phyloP scores from a whole-genome alignment of 139 green algal species.

The Coelastrella sp. region DNA sequence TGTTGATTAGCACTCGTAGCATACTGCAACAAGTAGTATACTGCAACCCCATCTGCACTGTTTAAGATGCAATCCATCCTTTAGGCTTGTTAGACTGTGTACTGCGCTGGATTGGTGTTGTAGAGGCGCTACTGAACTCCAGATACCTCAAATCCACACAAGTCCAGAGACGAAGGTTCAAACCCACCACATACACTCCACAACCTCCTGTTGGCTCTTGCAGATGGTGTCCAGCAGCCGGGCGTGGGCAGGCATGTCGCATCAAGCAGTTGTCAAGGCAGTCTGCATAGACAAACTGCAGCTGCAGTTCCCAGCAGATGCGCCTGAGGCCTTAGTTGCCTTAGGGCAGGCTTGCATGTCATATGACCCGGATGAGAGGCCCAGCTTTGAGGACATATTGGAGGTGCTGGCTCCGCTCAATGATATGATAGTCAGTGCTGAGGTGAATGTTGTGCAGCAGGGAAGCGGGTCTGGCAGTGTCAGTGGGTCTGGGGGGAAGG shows the following conservation, averaged over 20 bases:
- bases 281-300: slow-evolving; percentile 28
- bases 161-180: too few relatives aligned
- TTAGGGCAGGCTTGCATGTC: slow-evolving; percentile 53
- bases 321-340: slow-evolving; percentile 45
- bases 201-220: slow-evolving; percentile 2
- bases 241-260: slow-evolving; percentile 51
- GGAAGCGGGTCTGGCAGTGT: too few relatives aligned
- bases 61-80: too few relatives aligned
- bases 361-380: slow-evolving; percentile 28
- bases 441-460: neutral
- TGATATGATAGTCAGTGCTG: neutral
- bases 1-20: neutral
- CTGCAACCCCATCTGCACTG: too few relatives aligned
- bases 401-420: slow-evolving; percentile 36
- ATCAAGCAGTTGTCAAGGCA: slow-evolving; percentile 41
- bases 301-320: slow-evolving; percentile 40
- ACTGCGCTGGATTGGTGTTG: neutral
- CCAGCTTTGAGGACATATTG: slow-evolving; percentile 48
- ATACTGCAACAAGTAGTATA: too few relatives aligned
- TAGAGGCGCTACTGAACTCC: too few relatives aligned
- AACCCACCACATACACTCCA: too few relatives aligned
- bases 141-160: too few relatives aligned
- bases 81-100: too few relatives aligned
- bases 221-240: slow-evolving; percentile 49
- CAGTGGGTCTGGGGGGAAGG: too few relatives aligned